Percentiles rank a stretch among this genome's conserved stretches.
phyloP scores from a whole-genome alignment of 202 grass and related monocot species.

The Schoenoplectus tabernaemontani region DNA sequence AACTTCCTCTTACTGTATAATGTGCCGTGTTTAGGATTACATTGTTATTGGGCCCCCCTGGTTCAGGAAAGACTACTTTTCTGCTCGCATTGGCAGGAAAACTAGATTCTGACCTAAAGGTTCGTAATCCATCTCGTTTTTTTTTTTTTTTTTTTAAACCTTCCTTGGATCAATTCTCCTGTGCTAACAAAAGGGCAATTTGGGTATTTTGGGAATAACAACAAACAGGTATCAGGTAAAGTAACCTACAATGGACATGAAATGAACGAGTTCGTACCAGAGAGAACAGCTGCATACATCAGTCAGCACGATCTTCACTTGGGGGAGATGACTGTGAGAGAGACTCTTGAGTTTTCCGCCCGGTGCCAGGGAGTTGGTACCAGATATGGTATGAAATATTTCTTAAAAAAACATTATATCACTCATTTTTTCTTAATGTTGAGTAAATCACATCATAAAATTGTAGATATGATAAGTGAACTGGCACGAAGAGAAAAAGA shows the following conservation, averaged over 20 bases:
- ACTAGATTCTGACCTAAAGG: slow-evolving; percentile 59
- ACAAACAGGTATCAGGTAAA: slow-evolving; percentile 41
- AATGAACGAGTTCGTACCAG: slow-evolving; percentile 79
- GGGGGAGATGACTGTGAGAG: slow-evolving; percentile 92
- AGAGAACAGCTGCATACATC: slow-evolving; percentile 84
- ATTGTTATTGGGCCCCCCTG: slow-evolving; percentile 71
- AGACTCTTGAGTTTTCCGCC: slow-evolving; percentile 72
- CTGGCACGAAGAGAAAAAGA: slow-evolving; percentile 80
- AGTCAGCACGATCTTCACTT: slow-evolving; percentile 93
- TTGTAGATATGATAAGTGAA: slow-evolving; percentile 76
- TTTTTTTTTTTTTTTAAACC: neutral
- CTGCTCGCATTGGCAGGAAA: slow-evolving; percentile 77
- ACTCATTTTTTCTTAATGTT: neutral
- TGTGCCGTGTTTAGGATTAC: slow-evolving; percentile 49
- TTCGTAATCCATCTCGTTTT: neutral
- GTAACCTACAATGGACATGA: slow-evolving; percentile 88
- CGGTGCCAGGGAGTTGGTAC: slow-evolving; percentile 85
- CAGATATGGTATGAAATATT: slow-evolving; percentile 44
- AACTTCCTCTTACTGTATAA: neutral
- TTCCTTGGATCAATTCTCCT: neutral
- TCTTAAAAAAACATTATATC: neutral
- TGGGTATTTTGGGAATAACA: neutral
- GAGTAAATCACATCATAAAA: slow-evolving; percentile 13
- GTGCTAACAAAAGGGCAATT: neutral
- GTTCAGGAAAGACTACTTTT: slow-evolving; percentile 78